phyloP scores from a whole-genome alignment of 2,329 filamentous ascomycete genomes.

The Dothidotthia symphoricarpi region DNA sequence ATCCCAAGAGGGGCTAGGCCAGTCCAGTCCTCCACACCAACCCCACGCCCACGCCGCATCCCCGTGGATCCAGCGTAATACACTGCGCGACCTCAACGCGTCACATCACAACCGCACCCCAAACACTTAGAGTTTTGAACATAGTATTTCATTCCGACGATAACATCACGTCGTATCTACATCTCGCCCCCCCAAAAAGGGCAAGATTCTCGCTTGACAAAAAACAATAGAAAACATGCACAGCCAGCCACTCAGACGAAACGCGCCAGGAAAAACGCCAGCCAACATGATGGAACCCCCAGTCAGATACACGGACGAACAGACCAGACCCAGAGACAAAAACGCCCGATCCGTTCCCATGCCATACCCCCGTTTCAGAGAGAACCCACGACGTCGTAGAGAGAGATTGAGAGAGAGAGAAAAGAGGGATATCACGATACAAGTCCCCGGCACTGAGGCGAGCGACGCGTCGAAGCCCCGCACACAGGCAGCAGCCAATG shows the following conservation, averaged over 20 bases:
- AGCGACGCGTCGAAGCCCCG: slow-evolving; percentile 7
- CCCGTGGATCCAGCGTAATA: too few relatives aligned
- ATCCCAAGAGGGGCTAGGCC: too few relatives aligned
- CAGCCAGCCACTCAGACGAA: slow-evolving; percentile 3
- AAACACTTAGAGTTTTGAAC: too few relatives aligned
- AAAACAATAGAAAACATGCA: slow-evolving; percentile 4
- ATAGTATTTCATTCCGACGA: too few relatives aligned
- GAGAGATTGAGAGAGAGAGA: slow-evolving; percentile 12
- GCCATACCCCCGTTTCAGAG: slow-evolving; percentile 8
- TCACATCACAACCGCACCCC: too few relatives aligned
- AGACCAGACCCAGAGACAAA: slow-evolving; percentile 11
- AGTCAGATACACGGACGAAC: slow-evolving; percentile 3
- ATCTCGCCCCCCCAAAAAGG: too few relatives aligned
- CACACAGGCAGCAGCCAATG: slow-evolving; percentile 9
- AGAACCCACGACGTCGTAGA: slow-evolving; percentile 15
- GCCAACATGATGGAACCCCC: slow-evolving; percentile 22
- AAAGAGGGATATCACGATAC: slow-evolving; percentile 37
- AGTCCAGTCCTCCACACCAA: too few relatives aligned
- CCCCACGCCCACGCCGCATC: too few relatives aligned
- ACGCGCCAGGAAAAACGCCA: slow-evolving; percentile 24
- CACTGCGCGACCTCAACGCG: too few relatives aligned
- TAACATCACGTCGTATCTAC: too few relatives aligned
- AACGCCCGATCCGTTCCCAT: slow-evolving; percentile 19
- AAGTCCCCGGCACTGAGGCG: slow-evolving; percentile 10
- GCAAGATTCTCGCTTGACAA: neutral